Evolutionary conservation across 306 rosid genomes (phyloP), one percentile per base, ranked within the genome.

Genomic region (Corylus heterophylla): DNA sequence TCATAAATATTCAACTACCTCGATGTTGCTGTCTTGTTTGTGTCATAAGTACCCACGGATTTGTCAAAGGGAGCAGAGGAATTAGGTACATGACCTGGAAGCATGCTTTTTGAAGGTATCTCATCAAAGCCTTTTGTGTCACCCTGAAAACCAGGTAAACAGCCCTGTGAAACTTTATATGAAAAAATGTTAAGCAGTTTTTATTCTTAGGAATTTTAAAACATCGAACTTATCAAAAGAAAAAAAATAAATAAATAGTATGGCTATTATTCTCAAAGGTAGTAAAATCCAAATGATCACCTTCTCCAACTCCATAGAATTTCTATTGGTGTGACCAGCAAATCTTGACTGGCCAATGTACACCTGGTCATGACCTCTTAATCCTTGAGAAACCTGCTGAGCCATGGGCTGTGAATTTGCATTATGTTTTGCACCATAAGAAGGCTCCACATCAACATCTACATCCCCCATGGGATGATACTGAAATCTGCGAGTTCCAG

Each of bases 401-500:
- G 89, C 66, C 76, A 63, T 47, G 61, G 87, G 84, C 87, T 81
- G 97, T 58, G 91, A 80, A 79, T 85, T 80, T 70, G 86, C 78
- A 49, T 56, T 76, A 71, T 83, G 93, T 72, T 85, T 89, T 80
- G 82, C 81, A 76, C 89, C 98, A 79, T 82, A 80, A 75, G 86
- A 86, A 81, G 90, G 79, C 42, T 92, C 97, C 20, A 55, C 75
- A 27, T 89, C 90, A 67, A 78, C 85, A 62, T 90, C 97, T 61
- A 88, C 87, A 86, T 89, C 90, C 80, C 97, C 97, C 97, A 92
- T 91, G 5, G 98, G 98, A 67, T 94, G 97, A 77, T 92, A 92
- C 87, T 92, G 98, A 82, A 94, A 91, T 87, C 92, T 94, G 74
- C 97, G 97, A 79, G 89, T 82, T 77, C 63, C 83, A 55, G 92